These are phyloP conservation scores for Carallia pectinifolia DNA, from an alignment of 345 rosid species.

Conservation along the genomic window DNA sequence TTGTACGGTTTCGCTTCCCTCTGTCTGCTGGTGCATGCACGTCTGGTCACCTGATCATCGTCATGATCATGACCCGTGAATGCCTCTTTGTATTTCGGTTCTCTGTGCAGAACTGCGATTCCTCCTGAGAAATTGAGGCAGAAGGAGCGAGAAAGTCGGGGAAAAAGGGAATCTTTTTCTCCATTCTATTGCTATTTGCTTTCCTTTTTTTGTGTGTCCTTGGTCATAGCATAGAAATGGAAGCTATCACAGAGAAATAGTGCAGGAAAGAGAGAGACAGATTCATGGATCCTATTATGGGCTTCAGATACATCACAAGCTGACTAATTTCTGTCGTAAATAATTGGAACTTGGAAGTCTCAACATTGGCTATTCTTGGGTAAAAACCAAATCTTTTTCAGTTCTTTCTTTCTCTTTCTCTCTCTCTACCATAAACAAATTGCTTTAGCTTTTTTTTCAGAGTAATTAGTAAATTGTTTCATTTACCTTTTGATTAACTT, in stretches of 20 bases:
- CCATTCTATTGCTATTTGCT: neutral
- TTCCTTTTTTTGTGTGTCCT: neutral
- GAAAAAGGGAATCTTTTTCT: conserved; percentile 16
- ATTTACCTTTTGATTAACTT: neutral
- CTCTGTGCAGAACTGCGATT: conserved; percentile 13
- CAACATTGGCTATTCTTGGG: conserved; percentile 9
- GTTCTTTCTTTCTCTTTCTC: neutral
- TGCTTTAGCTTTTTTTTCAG: neutral
- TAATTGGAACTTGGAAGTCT: too few relatives aligned
- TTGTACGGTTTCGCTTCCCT: conserved; percentile 9
- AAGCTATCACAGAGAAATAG: conserved; percentile 28
- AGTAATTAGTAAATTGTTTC: neutral
- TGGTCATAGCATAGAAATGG: conserved; percentile 23
- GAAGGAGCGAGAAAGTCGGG: conserved; percentile 30
- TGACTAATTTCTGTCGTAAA: too few relatives aligned
- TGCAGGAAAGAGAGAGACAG: too few relatives aligned
- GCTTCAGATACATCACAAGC: neutral
- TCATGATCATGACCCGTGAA: conserved; percentile 20
- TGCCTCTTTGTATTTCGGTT: conserved; percentile 33
- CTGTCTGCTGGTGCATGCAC: conserved; percentile 32
- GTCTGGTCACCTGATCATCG: conserved; percentile 40
- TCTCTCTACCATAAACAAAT: neutral
- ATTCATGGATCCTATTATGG: conserved; percentile 20
- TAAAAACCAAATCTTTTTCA: neutral
- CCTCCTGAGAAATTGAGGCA: conserved; percentile 16